These are phyloP conservation scores for Umbelopsis ramanniana DNA, from an alignment of 192 early-diverging fungal species.

Conservation along the genomic window DNA sequence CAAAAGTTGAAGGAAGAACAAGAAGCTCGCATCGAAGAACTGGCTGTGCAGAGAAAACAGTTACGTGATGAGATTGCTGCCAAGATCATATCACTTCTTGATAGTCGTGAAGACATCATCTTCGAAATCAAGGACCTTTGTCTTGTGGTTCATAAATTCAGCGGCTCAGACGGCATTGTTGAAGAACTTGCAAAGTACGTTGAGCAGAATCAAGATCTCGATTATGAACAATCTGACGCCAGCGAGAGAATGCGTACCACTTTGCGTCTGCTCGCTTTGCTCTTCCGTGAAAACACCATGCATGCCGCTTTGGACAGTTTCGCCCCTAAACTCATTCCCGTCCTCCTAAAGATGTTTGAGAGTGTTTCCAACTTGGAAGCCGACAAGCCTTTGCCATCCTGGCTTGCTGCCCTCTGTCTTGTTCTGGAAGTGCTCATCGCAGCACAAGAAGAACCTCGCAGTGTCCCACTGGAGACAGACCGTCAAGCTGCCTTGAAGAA, in stretches of 20 bases:
- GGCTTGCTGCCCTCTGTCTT: conserved; percentile 63
- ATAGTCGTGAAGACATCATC: conserved; percentile 60
- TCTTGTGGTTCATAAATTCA: conserved; percentile 55
- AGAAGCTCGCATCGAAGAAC: conserved; percentile 43
- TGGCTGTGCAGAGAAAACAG: conserved; percentile 37
- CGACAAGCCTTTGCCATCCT: conserved; percentile 42
- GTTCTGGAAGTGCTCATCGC: conserved; percentile 70
- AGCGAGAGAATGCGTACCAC: conserved; percentile 12
- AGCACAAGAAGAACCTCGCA: conserved; percentile 63
- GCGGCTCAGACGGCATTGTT: conserved; percentile 33
- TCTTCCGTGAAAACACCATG: conserved; percentile 61
- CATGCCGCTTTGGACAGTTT: conserved; percentile 48
- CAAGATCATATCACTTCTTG: conserved; percentile 51
- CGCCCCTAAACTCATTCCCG: conserved; percentile 27
- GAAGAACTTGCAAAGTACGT: conserved; percentile 19
- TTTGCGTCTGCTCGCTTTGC: conserved; percentile 62
- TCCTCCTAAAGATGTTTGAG: conserved; percentile 27
- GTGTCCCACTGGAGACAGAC: conserved; percentile 34
- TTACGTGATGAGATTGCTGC: conserved; percentile 48
- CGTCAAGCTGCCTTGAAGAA: conserved; percentile 17
- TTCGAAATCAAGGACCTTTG: conserved; percentile 73
- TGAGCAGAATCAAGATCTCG: conserved; percentile 33
- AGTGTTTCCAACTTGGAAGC: conserved; percentile 11
- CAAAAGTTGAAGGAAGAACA: conserved; percentile 45
- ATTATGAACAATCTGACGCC: conserved; percentile 1